These are phyloP conservation scores for Salix caprea DNA, from an alignment of 345 rosid genomes.

Conservation along the genomic window DNA sequence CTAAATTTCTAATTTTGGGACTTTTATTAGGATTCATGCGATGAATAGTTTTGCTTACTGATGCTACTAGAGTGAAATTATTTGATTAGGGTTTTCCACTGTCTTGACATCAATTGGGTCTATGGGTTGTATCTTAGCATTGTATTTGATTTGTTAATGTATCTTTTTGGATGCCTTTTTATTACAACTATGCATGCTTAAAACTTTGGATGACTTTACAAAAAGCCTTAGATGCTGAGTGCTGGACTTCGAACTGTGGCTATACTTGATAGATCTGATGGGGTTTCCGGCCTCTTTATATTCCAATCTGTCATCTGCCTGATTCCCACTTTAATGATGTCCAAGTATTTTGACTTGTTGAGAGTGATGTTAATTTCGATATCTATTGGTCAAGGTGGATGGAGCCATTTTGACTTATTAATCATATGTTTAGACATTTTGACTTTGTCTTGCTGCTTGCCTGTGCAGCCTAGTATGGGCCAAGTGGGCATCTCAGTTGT, in stretches of 20 bases:
- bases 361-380: neutral
- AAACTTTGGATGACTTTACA: too few species aligned
- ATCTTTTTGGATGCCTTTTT: neutral
- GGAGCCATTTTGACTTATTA: neutral
- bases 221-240: neutral
- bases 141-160: neutral
- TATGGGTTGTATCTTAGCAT: neutral
- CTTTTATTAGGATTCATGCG: neutral
- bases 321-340: neutral
- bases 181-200: neutral
- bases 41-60: too few species aligned
- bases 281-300: neutral
- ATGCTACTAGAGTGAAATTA: too few species aligned
- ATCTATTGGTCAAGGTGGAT: neutral
- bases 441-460: conserved; percentile 4
- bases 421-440: neutral
- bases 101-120: too few species aligned
- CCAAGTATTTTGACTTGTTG: neutral
- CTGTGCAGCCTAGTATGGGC: conserved; percentile 37
- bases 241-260: neutral
- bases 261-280: neutral
- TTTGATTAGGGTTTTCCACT: neutral
- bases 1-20: neutral
- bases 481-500: conserved; percentile 34
- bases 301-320: neutral